A percentile compares a stretch with the other conserved stretches of the same genome.
phyloP scores from a whole-genome alignment of 1,284 basidiomycete species.

The Naganishia albida region DNA sequence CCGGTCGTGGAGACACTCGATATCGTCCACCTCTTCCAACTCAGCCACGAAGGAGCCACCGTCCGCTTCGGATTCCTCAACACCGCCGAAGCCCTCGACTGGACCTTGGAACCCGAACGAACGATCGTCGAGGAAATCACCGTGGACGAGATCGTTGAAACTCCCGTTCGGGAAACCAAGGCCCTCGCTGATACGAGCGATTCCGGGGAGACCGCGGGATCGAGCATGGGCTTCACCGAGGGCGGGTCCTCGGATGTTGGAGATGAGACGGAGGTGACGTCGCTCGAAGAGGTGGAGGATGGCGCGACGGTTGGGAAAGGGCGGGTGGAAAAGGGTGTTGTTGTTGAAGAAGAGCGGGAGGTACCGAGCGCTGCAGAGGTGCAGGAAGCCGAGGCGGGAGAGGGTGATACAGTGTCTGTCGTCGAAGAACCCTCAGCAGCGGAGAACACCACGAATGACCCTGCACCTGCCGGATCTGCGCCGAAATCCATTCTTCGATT shows the following conservation, averaged over 20 bases:
- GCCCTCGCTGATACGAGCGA: constrained; percentile 2
- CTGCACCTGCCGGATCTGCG: background rate
- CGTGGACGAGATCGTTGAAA: constrained; percentile 10
- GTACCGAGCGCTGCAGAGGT: background rate
- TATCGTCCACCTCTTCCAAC: constrained; percentile 9
- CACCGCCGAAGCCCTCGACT: background rate
- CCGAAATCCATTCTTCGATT: constrained; percentile 13
- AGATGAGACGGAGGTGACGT: constrained; percentile 7
- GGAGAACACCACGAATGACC: background rate
- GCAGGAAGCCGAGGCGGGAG: background rate
- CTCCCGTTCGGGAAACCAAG: background rate
- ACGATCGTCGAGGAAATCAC: background rate
- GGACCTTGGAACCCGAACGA: constrained; percentile 5
- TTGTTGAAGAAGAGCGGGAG: background rate
- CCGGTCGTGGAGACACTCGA: constrained; percentile 2
- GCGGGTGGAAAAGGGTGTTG: background rate
- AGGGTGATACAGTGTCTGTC: background rate
- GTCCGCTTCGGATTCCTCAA: constrained; percentile 2
- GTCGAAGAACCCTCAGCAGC: background rate
- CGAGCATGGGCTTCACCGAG: constrained; percentile 12
- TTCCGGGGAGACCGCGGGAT: background rate
- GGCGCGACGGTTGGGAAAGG: background rate
- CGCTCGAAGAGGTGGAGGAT: constrained; percentile 15
- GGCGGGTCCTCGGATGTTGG: background rate
- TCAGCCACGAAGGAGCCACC: background rate